These are phyloP conservation scores for Colletotrichum trifolii DNA, from an alignment of 2,329 filamentous ascomycete species.

Conservation along the genomic window DNA sequence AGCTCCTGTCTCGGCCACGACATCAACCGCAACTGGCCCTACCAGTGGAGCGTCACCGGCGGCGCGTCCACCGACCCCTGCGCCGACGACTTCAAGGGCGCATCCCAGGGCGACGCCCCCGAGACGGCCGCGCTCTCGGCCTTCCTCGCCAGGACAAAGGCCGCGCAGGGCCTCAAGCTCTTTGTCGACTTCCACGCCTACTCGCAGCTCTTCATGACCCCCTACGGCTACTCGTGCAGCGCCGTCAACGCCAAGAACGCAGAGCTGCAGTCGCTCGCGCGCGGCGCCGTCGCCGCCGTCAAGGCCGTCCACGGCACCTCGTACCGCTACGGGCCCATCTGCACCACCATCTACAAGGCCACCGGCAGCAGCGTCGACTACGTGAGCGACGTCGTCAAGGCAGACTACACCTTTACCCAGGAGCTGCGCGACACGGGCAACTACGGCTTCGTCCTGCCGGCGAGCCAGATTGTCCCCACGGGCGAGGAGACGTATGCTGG, in stretches of 20 bases:
- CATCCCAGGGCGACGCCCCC: slow-evolving; percentile 51
- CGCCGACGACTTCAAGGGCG: slow-evolving; percentile 53
- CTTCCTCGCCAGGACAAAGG: slow-evolving; percentile 41
- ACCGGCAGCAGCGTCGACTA: slow-evolving; percentile 59
- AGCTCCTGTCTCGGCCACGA: slow-evolving; percentile 56
- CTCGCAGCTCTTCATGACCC: slow-evolving; percentile 61
- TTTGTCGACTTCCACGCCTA: slow-evolving; percentile 71
- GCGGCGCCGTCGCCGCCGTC: slow-evolving; percentile 62
- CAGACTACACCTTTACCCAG: slow-evolving; percentile 54
- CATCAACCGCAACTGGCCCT: slow-evolving; percentile 65
- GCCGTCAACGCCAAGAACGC: slow-evolving; percentile 57
- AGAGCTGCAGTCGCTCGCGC: slow-evolving; percentile 60
- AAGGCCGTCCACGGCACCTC: slow-evolving; percentile 50
- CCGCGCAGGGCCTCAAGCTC: slow-evolving; percentile 58
- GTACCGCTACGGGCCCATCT: slow-evolving; percentile 63
- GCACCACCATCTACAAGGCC: slow-evolving; percentile 70
- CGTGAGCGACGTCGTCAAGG: slow-evolving; percentile 52
- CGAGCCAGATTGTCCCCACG: slow-evolving; percentile 54
- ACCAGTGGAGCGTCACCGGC: slow-evolving; percentile 55
- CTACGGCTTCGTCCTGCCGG: slow-evolving; percentile 56
- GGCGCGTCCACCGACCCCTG: slow-evolving; percentile 58
- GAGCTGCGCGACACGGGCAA: slow-evolving; percentile 51
- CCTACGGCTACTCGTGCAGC: slow-evolving; percentile 70
- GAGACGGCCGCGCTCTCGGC: slow-evolving; percentile 56
- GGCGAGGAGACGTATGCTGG: slow-evolving; percentile 57